These are phyloP conservation scores for Corynespora cassiicola DNA, from an alignment of 2,329 filamentous ascomycete species.

Conservation along the genomic window DNA sequence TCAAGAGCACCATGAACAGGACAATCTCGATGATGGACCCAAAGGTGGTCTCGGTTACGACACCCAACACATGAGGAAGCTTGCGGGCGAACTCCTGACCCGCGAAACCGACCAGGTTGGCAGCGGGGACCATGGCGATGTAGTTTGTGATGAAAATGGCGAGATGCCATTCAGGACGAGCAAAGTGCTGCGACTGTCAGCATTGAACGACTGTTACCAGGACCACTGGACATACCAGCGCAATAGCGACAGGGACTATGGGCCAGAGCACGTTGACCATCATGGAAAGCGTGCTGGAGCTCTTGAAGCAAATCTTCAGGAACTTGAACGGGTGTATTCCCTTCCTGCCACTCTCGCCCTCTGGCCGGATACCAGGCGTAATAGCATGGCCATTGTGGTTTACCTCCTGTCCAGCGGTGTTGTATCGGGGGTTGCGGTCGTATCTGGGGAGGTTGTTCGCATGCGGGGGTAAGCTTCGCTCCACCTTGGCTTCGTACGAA, in stretches of 20 bases:
- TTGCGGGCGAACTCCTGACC: conserved; percentile 76
- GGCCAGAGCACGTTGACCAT: conserved; percentile 77
- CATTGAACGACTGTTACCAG: too few species aligned
- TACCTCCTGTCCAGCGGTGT: too few species aligned
- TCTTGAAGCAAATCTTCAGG: conserved; percentile 67
- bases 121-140: conserved; percentile 78
- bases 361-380: conserved; percentile 51
- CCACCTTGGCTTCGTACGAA: conserved; percentile 27
- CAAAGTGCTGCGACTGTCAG: conserved; percentile 53
- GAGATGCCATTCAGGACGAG: conserved; percentile 62
- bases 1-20: conserved; percentile 78
- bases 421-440: conserved; percentile 35
- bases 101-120: conserved; percentile 77
- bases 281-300: conserved; percentile 68
- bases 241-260: conserved; percentile 74
- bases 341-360: conserved; percentile 72
- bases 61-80: conserved; percentile 74
- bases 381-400: conserved; percentile 55
- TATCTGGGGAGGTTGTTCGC: conserved; percentile 19
- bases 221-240: conserved; percentile 53
- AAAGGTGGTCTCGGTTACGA: conserved; percentile 65
- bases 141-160: conserved; percentile 75
- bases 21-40: conserved; percentile 83
- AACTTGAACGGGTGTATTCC: conserved; percentile 72
- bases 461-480: conserved; percentile 18